phyloP scores from a whole-genome alignment of 768 basidiomycete species.

The Austroboletus eburneus region DNA sequence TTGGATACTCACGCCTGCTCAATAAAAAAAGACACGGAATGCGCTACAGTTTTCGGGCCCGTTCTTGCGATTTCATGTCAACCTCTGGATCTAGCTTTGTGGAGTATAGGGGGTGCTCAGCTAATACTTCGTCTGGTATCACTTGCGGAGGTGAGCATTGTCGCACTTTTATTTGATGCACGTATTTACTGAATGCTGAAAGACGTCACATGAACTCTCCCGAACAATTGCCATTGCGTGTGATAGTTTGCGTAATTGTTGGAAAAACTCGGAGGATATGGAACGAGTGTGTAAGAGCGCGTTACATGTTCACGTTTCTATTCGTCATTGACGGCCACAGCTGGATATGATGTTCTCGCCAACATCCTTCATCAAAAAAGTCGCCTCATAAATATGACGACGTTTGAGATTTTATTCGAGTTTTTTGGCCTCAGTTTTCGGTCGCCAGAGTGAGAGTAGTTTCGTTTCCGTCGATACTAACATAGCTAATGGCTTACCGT shows the following conservation, averaged over 20 bases:
- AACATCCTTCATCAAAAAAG: conserved; percentile 70
- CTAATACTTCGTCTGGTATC: conserved; percentile 72
- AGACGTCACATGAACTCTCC: conserved; percentile 78
- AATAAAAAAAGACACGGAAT: background rate
- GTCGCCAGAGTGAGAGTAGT: conserved; percentile 72
- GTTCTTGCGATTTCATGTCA: conserved; percentile 56
- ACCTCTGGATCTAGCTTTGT: conserved; percentile 69
- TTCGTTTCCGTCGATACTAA: background rate
- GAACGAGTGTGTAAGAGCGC: conserved; percentile 70
- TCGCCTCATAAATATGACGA: conserved; percentile 69
- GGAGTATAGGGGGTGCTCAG: conserved; percentile 80
- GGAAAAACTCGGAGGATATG: conserved; percentile 96
- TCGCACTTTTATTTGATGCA: background rate
- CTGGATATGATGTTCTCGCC: conserved; percentile 84
- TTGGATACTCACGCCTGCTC: conserved; percentile 3
- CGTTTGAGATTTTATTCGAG: conserved; percentile 80
- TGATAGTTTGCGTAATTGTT: conserved; percentile 77
- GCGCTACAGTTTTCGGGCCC: conserved; percentile 39
- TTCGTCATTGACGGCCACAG: conserved; percentile 35
- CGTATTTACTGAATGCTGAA: background rate
- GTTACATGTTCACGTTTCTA: background rate
- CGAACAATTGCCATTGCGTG: conserved; percentile 66
- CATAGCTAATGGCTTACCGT: conserved; percentile 1
- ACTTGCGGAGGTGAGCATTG: conserved; percentile 56
- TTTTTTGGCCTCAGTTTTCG: conserved; percentile 84